phyloP scores from a whole-genome alignment of 257 asterid genomes.

The Echium plantagineum region DNA sequence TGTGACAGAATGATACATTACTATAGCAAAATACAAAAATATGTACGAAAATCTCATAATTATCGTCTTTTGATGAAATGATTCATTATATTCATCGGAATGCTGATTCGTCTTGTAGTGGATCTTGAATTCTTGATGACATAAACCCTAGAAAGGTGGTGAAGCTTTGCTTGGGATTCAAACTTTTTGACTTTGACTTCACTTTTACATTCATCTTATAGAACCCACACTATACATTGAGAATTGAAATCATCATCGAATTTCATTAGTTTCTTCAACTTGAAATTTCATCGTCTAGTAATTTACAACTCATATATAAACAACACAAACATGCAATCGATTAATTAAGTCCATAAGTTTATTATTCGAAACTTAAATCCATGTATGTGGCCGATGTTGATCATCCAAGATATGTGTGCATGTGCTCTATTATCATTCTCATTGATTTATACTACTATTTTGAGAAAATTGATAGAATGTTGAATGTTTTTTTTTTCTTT shows the following conservation, averaged over 20 bases:
- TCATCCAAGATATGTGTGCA: background rate
- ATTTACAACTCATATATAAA: too few species aligned
- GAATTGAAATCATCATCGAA: too few species aligned
- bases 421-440: too few species aligned
- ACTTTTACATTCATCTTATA: background rate
- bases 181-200: background rate
- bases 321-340: too few species aligned
- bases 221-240: background rate
- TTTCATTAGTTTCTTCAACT: background rate
- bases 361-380: background rate
- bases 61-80: background rate
- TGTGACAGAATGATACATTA: too few species aligned
- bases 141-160: background rate
- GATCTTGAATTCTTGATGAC: background rate
- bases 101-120: background rate
- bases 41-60: too few species aligned
- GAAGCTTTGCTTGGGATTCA: background rate
- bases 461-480: too few species aligned
- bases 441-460: too few species aligned
- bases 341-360: background rate
- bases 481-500: too few species aligned
- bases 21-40: too few species aligned
- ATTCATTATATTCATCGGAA: background rate
- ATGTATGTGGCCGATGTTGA: background rate
- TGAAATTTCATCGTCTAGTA: background rate